Percentiles rank a stretch among this genome's conserved stretches.
These are phyloP conservation scores for Paxillus ammoniavirescens DNA, from an alignment of 768 basidiomycete species.

Conservation along the genomic window DNA sequence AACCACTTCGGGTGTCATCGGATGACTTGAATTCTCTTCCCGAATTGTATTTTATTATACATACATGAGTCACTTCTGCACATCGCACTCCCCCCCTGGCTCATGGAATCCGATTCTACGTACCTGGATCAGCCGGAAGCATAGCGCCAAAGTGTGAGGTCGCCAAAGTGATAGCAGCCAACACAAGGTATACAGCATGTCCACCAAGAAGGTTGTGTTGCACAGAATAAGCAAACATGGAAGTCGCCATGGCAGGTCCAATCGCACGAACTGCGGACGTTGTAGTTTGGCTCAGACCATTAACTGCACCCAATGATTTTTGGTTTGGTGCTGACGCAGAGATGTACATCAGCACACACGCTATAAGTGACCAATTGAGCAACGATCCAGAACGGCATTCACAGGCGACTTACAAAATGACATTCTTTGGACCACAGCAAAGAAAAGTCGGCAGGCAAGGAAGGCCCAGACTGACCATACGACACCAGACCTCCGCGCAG, in stretches of 20 bases:
- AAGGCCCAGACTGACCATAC: too few relatives aligned
- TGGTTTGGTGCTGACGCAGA: slow-evolving; percentile 53
- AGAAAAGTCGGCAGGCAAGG: slow-evolving; percentile 13
- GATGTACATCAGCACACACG: slow-evolving; percentile 59
- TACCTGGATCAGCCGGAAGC: too few relatives aligned
- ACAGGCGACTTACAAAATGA: slow-evolving; percentile 51
- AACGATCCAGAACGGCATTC: too few relatives aligned
- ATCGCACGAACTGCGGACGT: slow-evolving; percentile 45
- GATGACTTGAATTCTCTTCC: too few relatives aligned
- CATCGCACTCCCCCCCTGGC: too few relatives aligned
- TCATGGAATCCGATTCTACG: too few relatives aligned
- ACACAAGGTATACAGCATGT: slow-evolving; percentile 36
- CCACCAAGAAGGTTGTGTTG: slow-evolving; percentile 44
- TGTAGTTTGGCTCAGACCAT: slow-evolving; percentile 50
- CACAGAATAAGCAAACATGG: slow-evolving; percentile 49
- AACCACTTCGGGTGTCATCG: too few relatives aligned
- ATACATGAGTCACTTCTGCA: too few relatives aligned
- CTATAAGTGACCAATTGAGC: slow-evolving; percentile 28
- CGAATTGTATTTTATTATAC: too few relatives aligned
- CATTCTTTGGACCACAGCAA: slow-evolving; percentile 47
- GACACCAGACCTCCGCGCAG: neutral
- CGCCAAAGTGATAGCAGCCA: too few relatives aligned
- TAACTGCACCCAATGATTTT: slow-evolving; percentile 58
- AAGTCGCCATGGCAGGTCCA: slow-evolving; percentile 49
- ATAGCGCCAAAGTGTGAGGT: too few relatives aligned